Percentiles rank a stretch among this genome's conserved stretches.
These are phyloP conservation scores for Babesia sp. DNA, from an alignment of 169 alveolate genomes.

Conservation along the genomic window DNA sequence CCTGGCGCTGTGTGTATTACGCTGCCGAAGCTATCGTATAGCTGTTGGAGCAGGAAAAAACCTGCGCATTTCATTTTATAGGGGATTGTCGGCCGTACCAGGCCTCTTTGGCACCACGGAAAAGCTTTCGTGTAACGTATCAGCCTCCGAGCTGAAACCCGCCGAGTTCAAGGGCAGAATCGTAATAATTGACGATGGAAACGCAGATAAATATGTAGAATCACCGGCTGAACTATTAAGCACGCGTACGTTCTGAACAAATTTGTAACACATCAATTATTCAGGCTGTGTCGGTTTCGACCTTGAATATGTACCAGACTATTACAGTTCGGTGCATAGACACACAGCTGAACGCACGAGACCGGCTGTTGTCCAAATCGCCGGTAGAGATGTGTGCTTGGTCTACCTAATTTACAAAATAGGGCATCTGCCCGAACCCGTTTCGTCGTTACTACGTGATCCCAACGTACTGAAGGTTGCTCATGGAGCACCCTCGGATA, in stretches of 20 bases:
- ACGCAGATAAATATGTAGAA: constrained; percentile 6
- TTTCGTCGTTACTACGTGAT: constrained; percentile 9
- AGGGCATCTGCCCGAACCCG: constrained; percentile 60
- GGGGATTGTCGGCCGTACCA: not conserved
- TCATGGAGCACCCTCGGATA: constrained; percentile 70
- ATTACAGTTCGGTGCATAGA: constrained; percentile 25
- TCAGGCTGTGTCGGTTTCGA: constrained; percentile 51
- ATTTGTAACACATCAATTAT: not conserved
- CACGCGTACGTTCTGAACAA: constrained; percentile 28
- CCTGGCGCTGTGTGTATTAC: constrained; percentile 22
- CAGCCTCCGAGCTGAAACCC: constrained; percentile 2
- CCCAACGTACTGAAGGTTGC: constrained; percentile 58
- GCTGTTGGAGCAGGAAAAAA: constrained; percentile 1
- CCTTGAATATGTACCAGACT: constrained; percentile 65
- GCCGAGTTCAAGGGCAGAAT: constrained; percentile 55
- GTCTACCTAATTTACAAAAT: constrained; percentile 60
- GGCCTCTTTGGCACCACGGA: not conserved
- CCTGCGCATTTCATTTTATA: not conserved
- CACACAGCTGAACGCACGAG: constrained; percentile 5
- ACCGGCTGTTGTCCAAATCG: constrained; percentile 60
- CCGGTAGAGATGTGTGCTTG: constrained; percentile 51
- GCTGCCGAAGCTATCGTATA: constrained; percentile 17
- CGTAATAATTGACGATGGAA: constrained; percentile 30
- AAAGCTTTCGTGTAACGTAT: not conserved
- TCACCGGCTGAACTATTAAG: constrained; percentile 9